These are phyloP conservation scores for Bryoglossum gracile DNA, from an alignment of 495 filamentous ascomycete species.

Conservation along the genomic window DNA sequence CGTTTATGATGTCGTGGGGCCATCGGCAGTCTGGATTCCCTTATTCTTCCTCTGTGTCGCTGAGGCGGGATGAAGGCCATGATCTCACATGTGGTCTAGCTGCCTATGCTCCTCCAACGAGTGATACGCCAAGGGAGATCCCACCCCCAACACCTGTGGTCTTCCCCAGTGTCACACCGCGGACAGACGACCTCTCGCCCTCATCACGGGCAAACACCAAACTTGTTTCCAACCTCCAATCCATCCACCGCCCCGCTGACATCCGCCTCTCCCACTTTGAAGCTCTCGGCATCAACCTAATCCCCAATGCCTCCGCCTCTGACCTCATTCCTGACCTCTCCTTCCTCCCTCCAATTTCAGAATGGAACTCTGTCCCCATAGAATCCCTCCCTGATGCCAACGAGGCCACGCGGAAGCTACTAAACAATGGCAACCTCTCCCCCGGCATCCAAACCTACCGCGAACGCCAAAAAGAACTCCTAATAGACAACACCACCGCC, in stretches of 20 bases:
- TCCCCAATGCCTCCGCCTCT: conserved; percentile 33
- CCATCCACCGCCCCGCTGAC: conserved; percentile 40
- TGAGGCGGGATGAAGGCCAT: background rate
- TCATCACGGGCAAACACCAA: conserved; percentile 21
- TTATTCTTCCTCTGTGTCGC: conserved; percentile 5
- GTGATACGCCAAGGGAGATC: conserved; percentile 37
- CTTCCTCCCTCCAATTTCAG: conserved; percentile 38
- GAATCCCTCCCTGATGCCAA: conserved; percentile 38
- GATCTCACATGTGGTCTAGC: conserved; percentile 29
- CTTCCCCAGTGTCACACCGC: conserved; percentile 39
- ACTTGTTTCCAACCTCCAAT: conserved; percentile 37
- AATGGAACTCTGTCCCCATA: conserved; percentile 37
- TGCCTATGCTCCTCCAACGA: conserved; percentile 21
- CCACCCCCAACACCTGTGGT: conserved; percentile 45
- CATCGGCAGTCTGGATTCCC: background rate
- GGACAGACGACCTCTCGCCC: conserved; percentile 11
- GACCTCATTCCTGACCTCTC: conserved; percentile 41
- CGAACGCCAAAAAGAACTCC: conserved; percentile 46
- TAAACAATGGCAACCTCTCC: conserved; percentile 40
- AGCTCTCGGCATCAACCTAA: conserved; percentile 44
- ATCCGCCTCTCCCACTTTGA: conserved; percentile 35
- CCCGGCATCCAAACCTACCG: conserved; percentile 43
- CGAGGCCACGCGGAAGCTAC: conserved; percentile 31
- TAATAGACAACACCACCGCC: conserved; percentile 39
- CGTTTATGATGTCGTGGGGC: background rate